phyloP scores from a whole-genome alignment of 2,329 filamentous ascomycete species.

The Colletotrichum sp. region DNA sequence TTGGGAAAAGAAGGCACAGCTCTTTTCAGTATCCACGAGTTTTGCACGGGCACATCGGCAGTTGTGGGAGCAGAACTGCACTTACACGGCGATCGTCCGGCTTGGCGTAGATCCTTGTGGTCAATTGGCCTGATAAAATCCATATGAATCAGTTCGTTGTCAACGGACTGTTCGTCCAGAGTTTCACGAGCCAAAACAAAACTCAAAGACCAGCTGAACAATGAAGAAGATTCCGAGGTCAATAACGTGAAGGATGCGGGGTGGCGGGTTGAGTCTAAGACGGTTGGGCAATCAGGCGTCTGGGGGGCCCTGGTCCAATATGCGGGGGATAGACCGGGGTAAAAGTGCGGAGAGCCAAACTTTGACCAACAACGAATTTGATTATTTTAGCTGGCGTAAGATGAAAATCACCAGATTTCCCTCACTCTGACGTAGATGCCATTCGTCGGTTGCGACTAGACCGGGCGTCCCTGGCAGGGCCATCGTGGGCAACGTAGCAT shows the following conservation, averaged over 20 bases:
- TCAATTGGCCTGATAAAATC: neutral
- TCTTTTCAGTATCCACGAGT: neutral
- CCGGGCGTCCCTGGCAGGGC: neutral
- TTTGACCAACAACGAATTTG: neutral
- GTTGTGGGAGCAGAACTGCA: neutral
- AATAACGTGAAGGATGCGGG: neutral
- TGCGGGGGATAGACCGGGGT: slow-evolving; percentile 9
- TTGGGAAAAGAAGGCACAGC: neutral
- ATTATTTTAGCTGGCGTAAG: neutral
- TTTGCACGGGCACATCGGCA: neutral
- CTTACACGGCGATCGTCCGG: neutral
- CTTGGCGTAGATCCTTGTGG: neutral
- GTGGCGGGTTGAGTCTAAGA: neutral
- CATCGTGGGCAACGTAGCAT: neutral
- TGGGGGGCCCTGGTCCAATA: slow-evolving; percentile 7
- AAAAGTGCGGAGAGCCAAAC: neutral
- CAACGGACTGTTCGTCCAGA: neutral
- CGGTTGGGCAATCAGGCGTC: neutral
- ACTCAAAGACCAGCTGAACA: neutral
- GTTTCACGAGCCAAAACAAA: neutral
- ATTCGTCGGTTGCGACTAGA: neutral
- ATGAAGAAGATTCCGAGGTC: slow-evolving; percentile 1
- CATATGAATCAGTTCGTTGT: neutral
- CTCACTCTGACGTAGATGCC: neutral
- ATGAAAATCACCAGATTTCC: neutral